Conservation (phyloP, 352 stramenopile species). For the Phytophthora pinifolia region DNA sequence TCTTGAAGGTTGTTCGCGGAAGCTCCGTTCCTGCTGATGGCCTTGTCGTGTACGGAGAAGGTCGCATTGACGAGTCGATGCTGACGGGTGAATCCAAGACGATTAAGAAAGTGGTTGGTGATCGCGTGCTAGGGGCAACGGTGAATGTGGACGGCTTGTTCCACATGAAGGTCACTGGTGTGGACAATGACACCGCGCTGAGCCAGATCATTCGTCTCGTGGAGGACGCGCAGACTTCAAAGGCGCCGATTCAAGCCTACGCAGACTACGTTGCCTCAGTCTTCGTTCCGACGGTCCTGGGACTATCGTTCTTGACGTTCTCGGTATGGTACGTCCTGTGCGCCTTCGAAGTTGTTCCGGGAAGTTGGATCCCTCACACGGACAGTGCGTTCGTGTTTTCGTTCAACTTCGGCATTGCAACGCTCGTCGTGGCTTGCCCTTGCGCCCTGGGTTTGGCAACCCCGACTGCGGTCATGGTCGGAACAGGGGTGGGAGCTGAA, state of each 20-base stretch:
- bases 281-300: constrained; percentile 96
- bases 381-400: constrained; percentile 91
- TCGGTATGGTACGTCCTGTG: constrained; percentile 92
- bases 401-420: constrained; percentile 97
- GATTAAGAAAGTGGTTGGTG: constrained; percentile 90
- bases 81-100: constrained; percentile 95
- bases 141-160: constrained; percentile 92
- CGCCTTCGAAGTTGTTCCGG: constrained; percentile 55
- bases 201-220: constrained; percentile 99
- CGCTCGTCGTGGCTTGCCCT: constrained; percentile 98
- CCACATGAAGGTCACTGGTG: constrained; percentile 91
- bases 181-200: constrained; percentile 93
- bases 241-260: constrained; percentile 97
- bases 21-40: constrained; percentile 93
- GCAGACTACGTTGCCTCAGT: constrained; percentile 95
- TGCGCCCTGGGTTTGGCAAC: constrained; percentile 98
- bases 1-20: constrained; percentile 94
- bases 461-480: constrained; percentile 98
- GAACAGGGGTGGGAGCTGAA: constrained; percentile 95
- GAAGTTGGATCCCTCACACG: constrained; percentile 63
- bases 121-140: constrained; percentile 90
- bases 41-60: constrained; percentile 90
- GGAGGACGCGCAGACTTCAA: constrained; percentile 97
- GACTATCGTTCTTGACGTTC: constrained; percentile 94
- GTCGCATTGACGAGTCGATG: constrained; percentile 93